Conservation (phyloP, 495 filamentous ascomycete species). For the Evernia prunastri region DNA sequence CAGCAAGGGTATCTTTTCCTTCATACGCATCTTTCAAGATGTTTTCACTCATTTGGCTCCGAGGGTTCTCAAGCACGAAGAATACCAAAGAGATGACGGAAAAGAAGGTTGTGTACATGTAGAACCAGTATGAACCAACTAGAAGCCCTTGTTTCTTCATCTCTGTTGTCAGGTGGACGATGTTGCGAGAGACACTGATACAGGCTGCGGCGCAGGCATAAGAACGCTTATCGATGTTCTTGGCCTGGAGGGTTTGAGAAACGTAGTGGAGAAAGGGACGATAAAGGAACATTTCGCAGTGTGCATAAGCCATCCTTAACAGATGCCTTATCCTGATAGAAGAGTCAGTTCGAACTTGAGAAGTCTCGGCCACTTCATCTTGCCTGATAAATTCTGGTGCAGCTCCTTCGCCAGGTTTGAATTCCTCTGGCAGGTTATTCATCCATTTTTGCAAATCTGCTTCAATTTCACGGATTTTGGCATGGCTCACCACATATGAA, state of each 20-base stretch:
- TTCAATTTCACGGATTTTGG: conserved; percentile 86
- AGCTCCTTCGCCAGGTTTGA: conserved; percentile 70
- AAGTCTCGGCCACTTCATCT: conserved; percentile 24
- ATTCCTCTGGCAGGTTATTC: conserved; percentile 63
- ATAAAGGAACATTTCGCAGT: conserved; percentile 93
- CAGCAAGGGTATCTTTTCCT: conserved; percentile 72
- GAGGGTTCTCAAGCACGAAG: conserved; percentile 83
- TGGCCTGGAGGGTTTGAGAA: conserved; percentile 59
- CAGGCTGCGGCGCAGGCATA: conserved; percentile 92
- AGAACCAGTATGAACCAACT: conserved; percentile 92
- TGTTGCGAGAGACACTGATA: conserved; percentile 85
- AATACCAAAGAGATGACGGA: conserved; percentile 85
- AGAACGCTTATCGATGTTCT: conserved; percentile 72
- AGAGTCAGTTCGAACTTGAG: conserved; percentile 22
- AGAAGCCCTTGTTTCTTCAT: conserved; percentile 80
- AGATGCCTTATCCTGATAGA: conserved; percentile 71
- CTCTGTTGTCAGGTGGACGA: conserved; percentile 83
- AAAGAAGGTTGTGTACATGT: conserved; percentile 94
- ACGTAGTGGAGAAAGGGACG: conserved; percentile 94
- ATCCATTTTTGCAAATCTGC: conserved; percentile 78
- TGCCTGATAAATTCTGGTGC: conserved; percentile 71
- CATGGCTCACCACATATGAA: conserved; percentile 80
- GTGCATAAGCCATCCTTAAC: conserved; percentile 78
- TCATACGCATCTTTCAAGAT: conserved; percentile 78
- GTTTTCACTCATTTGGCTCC: conserved; percentile 61